Evolutionary conservation across 2,329 filamentous ascomycete genomes (phyloP).

Genomic region (Cercospora brassicicola): DNA sequence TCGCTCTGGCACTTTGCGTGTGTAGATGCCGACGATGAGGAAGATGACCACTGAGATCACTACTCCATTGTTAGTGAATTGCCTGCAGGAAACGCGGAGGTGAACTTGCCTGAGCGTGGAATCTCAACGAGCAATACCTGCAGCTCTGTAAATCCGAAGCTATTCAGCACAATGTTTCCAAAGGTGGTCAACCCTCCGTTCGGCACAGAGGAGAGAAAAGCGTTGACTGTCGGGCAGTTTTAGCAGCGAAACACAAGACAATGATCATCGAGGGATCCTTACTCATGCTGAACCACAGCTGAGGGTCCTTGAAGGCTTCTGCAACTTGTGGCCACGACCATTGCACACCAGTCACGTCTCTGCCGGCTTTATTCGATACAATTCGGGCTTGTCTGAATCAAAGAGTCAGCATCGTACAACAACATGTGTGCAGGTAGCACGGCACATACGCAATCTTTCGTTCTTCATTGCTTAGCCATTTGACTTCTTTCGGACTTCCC

Average conservation of each 20-base stretch:
- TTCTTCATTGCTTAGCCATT: slow-evolving; percentile 33
- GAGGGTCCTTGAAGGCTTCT: slow-evolving; percentile 34
- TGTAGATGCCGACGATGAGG: slow-evolving; percentile 37
- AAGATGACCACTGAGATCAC: slow-evolving; percentile 38
- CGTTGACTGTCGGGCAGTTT: slow-evolving; percentile 24
- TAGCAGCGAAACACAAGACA: no score
- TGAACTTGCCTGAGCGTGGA: slow-evolving; percentile 29
- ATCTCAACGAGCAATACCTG: slow-evolving; percentile 41
- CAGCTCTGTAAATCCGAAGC: slow-evolving; percentile 35
- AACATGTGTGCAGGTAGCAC: not conserved
- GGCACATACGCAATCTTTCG: slow-evolving; percentile 30
- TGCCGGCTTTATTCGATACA: slow-evolving; percentile 35
- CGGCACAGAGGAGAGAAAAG: slow-evolving; percentile 33
- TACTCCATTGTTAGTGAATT: not conserved
- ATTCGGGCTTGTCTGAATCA: slow-evolving; percentile 32
- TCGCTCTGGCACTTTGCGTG: slow-evolving; percentile 33
- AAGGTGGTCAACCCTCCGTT: slow-evolving; percentile 35
- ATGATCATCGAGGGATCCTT: not conserved
- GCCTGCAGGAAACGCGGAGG: not conserved
- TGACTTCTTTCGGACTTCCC: slow-evolving; percentile 35
- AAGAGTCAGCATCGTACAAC: not conserved
- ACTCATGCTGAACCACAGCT: slow-evolving; percentile 32
- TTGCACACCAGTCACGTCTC: slow-evolving; percentile 35
- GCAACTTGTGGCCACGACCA: slow-evolving; percentile 34
- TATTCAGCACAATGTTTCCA: slow-evolving; percentile 31